phyloP scores from a whole-genome alignment of 78 protist genomes.

The Neovahlkampfia damariscottae region DNA sequence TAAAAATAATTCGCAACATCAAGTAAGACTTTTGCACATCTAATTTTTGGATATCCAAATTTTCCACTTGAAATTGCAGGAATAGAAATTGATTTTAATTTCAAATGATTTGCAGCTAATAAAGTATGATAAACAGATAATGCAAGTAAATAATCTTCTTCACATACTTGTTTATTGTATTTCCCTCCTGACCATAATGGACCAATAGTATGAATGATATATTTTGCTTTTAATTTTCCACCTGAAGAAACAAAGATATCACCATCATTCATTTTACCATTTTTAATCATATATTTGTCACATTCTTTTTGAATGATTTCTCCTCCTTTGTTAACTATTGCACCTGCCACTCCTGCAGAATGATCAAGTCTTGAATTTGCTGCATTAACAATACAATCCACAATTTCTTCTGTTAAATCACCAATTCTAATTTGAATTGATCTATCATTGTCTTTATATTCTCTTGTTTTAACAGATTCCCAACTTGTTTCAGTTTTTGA shows the following conservation, averaged over 20 bases:
- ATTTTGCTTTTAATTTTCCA: conserved; percentile 23
- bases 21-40: too few relatives aligned
- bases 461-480: too few relatives aligned
- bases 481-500: too few relatives aligned
- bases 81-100: conserved; percentile 24
- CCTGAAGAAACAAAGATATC: conserved; percentile 21
- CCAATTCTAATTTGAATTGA: too few relatives aligned
- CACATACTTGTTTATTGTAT: not conserved
- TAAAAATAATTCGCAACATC: too few relatives aligned
- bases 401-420: too few relatives aligned
- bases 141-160: too few relatives aligned
- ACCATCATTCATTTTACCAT: not conserved
- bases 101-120: not conserved
- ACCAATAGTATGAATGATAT: conserved; percentile 50
- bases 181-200: conserved; percentile 5
- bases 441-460: too few relatives aligned
- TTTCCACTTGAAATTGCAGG: conserved; percentile 50
- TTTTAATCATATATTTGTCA: too few relatives aligned
- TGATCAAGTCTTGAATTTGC: too few relatives aligned
- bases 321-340: conserved; percentile 18
- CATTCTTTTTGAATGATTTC: not conserved
- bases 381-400: too few relatives aligned
- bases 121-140: not conserved
- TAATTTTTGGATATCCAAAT: conserved; percentile 21
- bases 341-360: too few relatives aligned